Conservation (phyloP, 306 rosid species). For the Fragaria nilgerrensis region DNA sequence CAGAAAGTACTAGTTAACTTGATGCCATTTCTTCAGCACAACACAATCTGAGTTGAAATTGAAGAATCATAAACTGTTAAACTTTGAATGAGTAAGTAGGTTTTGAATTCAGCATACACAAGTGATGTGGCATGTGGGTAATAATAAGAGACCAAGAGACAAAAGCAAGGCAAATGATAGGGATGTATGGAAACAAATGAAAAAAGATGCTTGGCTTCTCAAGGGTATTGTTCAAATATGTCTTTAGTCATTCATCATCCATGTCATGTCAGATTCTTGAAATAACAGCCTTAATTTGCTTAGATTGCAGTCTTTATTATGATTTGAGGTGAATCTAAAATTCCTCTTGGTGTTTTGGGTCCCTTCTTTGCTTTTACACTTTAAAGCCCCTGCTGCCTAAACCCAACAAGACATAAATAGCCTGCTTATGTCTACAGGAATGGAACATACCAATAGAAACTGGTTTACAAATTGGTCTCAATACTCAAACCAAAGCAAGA, state of each 20-base stretch:
- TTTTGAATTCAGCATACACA: background rate
- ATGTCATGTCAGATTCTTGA: conserved; percentile 67
- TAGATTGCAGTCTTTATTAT: conserved; percentile 47
- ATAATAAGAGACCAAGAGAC: conserved; percentile 32
- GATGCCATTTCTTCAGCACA: conserved; percentile 6
- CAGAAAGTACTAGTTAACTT: background rate
- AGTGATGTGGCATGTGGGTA: conserved; percentile 47
- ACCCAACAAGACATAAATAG: conserved; percentile 49
- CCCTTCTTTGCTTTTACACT: conserved; percentile 54
- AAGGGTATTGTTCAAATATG: conserved; percentile 57
- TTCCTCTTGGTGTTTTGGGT: conserved; percentile 44
- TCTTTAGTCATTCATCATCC: conserved; percentile 53
- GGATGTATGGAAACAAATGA: conserved; percentile 37
- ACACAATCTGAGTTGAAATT: background rate
- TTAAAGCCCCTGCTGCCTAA: conserved; percentile 56
- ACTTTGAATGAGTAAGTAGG: background rate
- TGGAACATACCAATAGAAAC: conserved; percentile 44
- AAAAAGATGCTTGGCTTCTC: conserved; percentile 85
- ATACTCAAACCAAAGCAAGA: conserved; percentile 32
- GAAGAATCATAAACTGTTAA: conserved; percentile 2
- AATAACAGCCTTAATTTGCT: conserved; percentile 75
- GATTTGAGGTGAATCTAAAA: conserved; percentile 80
- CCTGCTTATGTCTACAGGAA: conserved; percentile 54
- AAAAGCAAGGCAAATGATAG: conserved; percentile 57
- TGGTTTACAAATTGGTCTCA: conserved; percentile 38